These are phyloP conservation scores for Morella rubra DNA, from an alignment of 306 rosid species.

Conservation along the genomic window DNA sequence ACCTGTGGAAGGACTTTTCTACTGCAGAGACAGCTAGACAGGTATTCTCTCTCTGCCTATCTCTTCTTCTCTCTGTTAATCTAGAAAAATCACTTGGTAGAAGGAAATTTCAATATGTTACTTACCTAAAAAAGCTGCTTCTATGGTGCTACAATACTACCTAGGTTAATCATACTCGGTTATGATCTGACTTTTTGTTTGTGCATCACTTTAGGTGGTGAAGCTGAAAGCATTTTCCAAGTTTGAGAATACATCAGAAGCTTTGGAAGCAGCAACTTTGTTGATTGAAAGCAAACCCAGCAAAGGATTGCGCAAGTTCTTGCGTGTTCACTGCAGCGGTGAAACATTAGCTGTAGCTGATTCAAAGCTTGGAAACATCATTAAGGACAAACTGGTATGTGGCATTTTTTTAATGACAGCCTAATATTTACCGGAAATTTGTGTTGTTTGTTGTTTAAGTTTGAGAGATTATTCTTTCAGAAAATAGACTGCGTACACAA, in stretches of 20 bases:
- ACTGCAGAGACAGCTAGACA: slow-evolving; percentile 73
- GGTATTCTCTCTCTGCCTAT: slow-evolving; percentile 37
- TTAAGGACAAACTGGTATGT: slow-evolving; percentile 85
- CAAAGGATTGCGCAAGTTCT: slow-evolving; percentile 86
- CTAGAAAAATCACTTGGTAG: background rate
- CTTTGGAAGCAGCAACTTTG: slow-evolving; percentile 77
- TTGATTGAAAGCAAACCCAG: slow-evolving; percentile 81
- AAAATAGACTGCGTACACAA: slow-evolving; percentile 84
- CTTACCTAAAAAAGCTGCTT: background rate
- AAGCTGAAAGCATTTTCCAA: slow-evolving; percentile 86
- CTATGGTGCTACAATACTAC: background rate
- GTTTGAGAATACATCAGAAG: slow-evolving; percentile 84
- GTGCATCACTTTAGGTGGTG: slow-evolving; percentile 51
- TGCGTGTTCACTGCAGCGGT: slow-evolving; percentile 70
- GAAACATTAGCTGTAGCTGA: slow-evolving; percentile 84
- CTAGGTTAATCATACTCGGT: background rate
- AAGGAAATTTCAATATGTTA: background rate
- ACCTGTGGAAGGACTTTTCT: slow-evolving; percentile 60
- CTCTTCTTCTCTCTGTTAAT: background rate
- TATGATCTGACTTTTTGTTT: background rate
- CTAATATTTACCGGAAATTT: background rate
- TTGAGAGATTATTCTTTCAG: slow-evolving; percentile 41
- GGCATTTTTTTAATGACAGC: background rate
- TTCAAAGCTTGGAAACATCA: slow-evolving; percentile 81
- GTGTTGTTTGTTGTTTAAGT: slow-evolving; percentile 3